Conservation (phyloP, 306 rosid genomes). For the Delonix regia region DNA sequence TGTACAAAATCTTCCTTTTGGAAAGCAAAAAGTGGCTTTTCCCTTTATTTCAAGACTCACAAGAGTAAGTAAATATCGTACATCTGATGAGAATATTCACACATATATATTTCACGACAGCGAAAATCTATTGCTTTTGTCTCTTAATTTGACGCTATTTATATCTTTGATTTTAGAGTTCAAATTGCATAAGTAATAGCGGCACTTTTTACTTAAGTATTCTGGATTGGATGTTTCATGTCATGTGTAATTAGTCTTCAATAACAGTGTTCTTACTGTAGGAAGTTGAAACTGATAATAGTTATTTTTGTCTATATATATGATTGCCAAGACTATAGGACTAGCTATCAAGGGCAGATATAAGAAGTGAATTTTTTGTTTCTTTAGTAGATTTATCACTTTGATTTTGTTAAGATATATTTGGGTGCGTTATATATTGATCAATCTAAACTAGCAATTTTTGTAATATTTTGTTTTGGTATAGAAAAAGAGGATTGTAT, state of each 20-base stretch:
- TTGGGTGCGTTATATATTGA: neutral
- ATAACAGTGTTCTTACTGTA: constrained; percentile 23
- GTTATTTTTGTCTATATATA: too few relatives aligned
- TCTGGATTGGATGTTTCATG: neutral
- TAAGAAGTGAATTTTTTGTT: neutral
- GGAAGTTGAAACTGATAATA: neutral
- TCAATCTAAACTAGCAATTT: neutral
- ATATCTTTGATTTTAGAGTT: neutral
- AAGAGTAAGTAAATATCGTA: constrained; percentile 23
- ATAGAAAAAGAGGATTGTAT: neutral
- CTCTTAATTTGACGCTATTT: constrained; percentile 6
- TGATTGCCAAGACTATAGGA: neutral
- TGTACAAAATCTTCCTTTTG: constrained; percentile 30
- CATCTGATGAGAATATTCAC: neutral
- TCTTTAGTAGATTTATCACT: neutral
- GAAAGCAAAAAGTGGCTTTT: neutral
- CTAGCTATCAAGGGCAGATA: neutral
- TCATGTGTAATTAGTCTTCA: constrained; percentile 15
- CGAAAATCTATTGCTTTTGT: constrained; percentile 19
- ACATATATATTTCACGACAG: neutral
- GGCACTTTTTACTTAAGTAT: neutral
- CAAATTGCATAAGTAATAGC: neutral
- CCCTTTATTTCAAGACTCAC: neutral
- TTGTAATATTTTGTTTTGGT: neutral
- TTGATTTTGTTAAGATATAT: neutral